A percentile compares a stretch with the other conserved stretches of the same genome.
Conservation (phyloP, 78 protist species). For the Parvularia atlantis region DNA sequence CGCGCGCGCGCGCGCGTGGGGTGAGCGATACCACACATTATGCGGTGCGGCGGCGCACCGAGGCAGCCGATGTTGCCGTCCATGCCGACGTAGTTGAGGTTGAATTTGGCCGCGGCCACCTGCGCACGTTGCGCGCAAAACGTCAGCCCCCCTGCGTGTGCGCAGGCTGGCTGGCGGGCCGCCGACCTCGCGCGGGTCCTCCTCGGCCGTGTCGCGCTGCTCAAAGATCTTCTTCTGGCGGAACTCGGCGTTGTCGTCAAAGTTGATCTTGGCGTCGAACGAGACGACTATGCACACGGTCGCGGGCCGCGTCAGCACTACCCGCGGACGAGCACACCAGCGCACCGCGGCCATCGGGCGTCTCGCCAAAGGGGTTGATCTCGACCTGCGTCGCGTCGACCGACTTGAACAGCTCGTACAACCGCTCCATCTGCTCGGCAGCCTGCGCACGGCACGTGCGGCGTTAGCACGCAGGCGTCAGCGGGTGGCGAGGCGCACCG, state of each 20-base stretch:
- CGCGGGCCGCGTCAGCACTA: too few relatives aligned
- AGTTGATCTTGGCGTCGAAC: slow-evolving; percentile 88
- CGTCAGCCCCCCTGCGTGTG: too few relatives aligned
- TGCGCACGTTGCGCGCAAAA: too few relatives aligned
- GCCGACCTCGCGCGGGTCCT: slow-evolving; percentile 68
- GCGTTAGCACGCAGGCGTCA: background rate
- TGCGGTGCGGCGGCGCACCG: slow-evolving; percentile 3
- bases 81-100: slow-evolving; percentile 90
- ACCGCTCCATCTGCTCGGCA: slow-evolving; percentile 27
- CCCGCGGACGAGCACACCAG: too few relatives aligned
- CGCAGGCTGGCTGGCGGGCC: too few relatives aligned
- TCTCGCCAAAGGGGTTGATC: slow-evolving; percentile 91
- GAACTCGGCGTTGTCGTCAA: slow-evolving; percentile 95
- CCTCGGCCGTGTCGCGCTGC: slow-evolving; percentile 78
- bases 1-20: background rate
- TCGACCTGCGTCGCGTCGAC: slow-evolving; percentile 84
- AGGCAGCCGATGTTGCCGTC: slow-evolving; percentile 97
- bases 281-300: slow-evolving; percentile 45
- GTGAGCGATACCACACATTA: background rate
- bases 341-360: slow-evolving; percentile 46
- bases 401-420: slow-evolving; percentile 64
- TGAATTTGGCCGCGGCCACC: slow-evolving; percentile 80
- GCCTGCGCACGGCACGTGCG: slow-evolving; percentile 5
- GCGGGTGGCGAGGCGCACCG: too few relatives aligned
- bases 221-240: slow-evolving; percentile 80